Base-by-base conservation (phyloP, 2,329 filamentous ascomycete genomes). In the Dryadomyces sulphureus region DNA sequence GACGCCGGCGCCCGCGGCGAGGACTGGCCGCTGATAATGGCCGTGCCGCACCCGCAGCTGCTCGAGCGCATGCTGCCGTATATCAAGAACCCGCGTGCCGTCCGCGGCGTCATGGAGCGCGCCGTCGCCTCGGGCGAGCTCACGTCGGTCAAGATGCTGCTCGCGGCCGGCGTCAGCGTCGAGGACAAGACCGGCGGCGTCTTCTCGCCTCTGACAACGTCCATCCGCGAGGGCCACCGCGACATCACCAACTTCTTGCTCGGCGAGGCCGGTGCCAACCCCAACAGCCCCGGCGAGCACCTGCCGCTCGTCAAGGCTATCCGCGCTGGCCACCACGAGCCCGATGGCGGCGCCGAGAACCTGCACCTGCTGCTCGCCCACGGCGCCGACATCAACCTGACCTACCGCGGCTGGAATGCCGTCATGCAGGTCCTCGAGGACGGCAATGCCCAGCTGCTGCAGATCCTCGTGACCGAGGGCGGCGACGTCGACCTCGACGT, bases 141-240 rank as follows among this genome's bases (percentile, higher is more conserved):
- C 14, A 77, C 81, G 49, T 79, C 73, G 32, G 68, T 84, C 60
- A 81, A 81, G 60, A 61, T 82, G 40, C 68, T 84, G 30, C 65
- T 84, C 16, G 67, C 65, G 16, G 76, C 78, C 0, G 80, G 80
- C 14, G 73, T 83, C 17, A 78, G 70, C 36, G 77, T 83, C 46
- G 79, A 84, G 58, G 81, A 82, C 61, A 79, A 79, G 62, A 84
- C 81, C 55, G 79, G 78, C 19, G 81, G 81, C 45, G 80, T 84
- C 42, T 85, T 84, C 63, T 81, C 77, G 1, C 53, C 53, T 3
- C 51, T 55, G 19, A 54, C 52, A 4, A 51, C 52, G 27, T 49
- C 52, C 27, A 48, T 65, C 12, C 45, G 54, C n/a, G 46, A 57
- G 11, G 50, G 75, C 54, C 69, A 70, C 3, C 55, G 64, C 19